Evolutionary conservation across 1,284 basidiomycete genomes (phyloP), one percentile per base, ranked within the genome.

Genomic region (Trichosporon asahii): DNA sequence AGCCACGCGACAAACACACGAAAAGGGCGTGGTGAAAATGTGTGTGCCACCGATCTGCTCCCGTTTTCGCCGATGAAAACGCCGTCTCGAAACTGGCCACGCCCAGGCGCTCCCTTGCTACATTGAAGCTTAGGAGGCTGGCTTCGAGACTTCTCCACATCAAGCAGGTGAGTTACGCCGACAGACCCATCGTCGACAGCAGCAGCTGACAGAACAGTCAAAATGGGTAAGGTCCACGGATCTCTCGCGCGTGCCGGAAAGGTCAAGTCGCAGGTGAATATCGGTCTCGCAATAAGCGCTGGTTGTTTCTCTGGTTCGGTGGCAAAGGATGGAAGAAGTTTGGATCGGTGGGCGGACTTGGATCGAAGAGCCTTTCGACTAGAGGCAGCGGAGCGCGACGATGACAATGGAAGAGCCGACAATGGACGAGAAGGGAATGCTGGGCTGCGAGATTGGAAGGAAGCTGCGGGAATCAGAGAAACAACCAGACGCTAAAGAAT

Each of bases 201-300:
- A 33, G 21, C 65, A 15, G 60, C 70, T 67, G 35, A 68, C 31
- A 65, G 66, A 27, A 8, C 68, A 79, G 75, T 72, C 82, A 83
- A 71, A 65, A 87, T 86, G 86, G 86, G 86, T 81, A 87, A 87
- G 84, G 96, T 98, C 87, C 95, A 98, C 92, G 95, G 96, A 86
- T 98, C 95, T 84, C 94, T 98, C 87, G 95, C 95, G 86, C 95
- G 96, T 90, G 95, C 95, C 86, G 95, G 95, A 86, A 98, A 98
- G 90, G 95, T 98, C 89, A 97, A 94, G 88, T 93, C 92, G 80
- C 94, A 97, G 87, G 81, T 82, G 75, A 76, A 78, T 77, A 68
- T 68, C 64, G 44, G 6, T 65, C 25, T 66, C 57, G 60, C 15
- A 61, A n/a, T 31, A 31, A 14, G 57, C 21, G 27, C 6, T 29